Evolutionary conservation across 257 asterid genomes (phyloP).

Genomic region (Lithospermum erythrorhizon): DNA sequence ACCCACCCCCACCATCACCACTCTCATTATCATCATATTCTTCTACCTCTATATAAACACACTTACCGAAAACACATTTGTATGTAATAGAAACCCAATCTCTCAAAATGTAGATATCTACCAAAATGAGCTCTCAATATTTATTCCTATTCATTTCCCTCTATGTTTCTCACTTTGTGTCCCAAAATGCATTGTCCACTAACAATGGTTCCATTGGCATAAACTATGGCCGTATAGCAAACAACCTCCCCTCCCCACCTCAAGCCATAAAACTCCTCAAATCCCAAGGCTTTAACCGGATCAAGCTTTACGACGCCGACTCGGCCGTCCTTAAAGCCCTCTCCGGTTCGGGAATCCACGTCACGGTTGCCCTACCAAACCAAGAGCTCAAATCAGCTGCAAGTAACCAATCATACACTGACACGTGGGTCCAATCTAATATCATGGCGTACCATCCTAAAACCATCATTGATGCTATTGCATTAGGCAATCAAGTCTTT

Average conservation of each 20-base stretch:
- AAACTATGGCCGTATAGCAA: constrained; percentile 85
- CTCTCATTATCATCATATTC: too few species aligned
- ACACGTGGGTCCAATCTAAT: constrained; percentile 61
- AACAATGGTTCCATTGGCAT: constrained; percentile 43
- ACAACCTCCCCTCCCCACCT: constrained; percentile 57
- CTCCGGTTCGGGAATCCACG: constrained; percentile 50
- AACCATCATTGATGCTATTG: constrained; percentile 50
- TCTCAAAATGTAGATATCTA: too few species aligned
- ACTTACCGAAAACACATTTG: too few species aligned
- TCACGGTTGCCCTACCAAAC: constrained; percentile 68
- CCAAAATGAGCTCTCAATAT: neutral
- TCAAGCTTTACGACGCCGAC: constrained; percentile 68
- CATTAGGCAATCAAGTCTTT: constrained; percentile 81
- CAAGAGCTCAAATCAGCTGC: constrained; percentile 64
- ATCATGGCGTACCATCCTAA: constrained; percentile 43
- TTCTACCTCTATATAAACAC: too few species aligned
- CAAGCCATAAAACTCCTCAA: constrained; percentile 65
- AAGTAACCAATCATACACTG: constrained; percentile 37
- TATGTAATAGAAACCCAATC: too few species aligned
- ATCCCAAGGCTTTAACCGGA: constrained; percentile 34
- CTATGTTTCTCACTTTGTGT: neutral
- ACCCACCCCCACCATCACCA: too few species aligned
- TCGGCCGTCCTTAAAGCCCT: constrained; percentile 59
- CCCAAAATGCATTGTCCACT: constrained; percentile 4
- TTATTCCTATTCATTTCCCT: constrained; percentile 6